Percentiles rank a stretch among this genome's conserved stretches.
phyloP scores from a whole-genome alignment of 2,329 filamentous ascomycete genomes.

The Cryoendolithus antarcticus region DNA sequence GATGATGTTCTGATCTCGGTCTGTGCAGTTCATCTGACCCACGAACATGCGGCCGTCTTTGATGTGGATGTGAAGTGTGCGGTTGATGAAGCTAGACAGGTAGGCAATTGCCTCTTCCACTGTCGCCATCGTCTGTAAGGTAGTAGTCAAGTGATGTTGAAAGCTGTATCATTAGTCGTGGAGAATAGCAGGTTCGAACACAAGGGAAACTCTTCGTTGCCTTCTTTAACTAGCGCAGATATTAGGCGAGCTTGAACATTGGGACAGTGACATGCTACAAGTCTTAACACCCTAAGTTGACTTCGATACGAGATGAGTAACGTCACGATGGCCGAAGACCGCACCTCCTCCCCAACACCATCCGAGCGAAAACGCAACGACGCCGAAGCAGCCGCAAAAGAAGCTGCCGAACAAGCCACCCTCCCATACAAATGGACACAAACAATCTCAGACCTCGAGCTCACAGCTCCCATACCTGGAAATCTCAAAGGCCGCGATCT shows the following conservation, averaged over 20 bases:
- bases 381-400: constrained; percentile 52
- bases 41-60: constrained; percentile 81
- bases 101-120: constrained; percentile 8
- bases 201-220: too few relatives aligned
- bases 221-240: too few relatives aligned
- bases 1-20: constrained; percentile 74
- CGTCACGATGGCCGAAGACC: constrained; percentile 6
- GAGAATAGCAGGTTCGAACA: too few relatives aligned
- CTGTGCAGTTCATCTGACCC: constrained; percentile 87
- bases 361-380: constrained; percentile 44
- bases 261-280: too few relatives aligned
- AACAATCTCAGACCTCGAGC: constrained; percentile 76
- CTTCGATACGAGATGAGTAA: too few relatives aligned
- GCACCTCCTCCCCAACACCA: constrained; percentile 35
- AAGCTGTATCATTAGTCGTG: too few relatives aligned
- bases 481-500: constrained; percentile 79
- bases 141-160: too few relatives aligned
- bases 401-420: constrained; percentile 74
- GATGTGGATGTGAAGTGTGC: constrained; percentile 65
- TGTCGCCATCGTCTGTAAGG: too few relatives aligned
- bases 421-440: constrained; percentile 98
- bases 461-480: constrained; percentile 63
- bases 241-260: too few relatives aligned
- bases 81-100: constrained; percentile 30
- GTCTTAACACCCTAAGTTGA: too few relatives aligned